These are phyloP conservation scores for Malbranchea cinnamomea DNA, from an alignment of 2,329 filamentous ascomycete species.

Conservation along the genomic window DNA sequence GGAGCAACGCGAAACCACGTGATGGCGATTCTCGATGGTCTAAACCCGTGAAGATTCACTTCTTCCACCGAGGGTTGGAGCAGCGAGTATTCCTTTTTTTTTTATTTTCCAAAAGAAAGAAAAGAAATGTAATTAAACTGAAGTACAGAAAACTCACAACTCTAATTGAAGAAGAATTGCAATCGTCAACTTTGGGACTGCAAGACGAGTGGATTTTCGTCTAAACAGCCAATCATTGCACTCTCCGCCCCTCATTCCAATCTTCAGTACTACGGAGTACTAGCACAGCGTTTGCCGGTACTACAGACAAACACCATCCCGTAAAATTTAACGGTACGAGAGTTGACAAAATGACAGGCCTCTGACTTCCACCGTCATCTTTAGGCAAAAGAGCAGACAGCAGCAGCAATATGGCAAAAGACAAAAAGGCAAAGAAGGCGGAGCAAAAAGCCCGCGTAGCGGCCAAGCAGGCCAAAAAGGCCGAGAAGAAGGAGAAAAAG, in stretches of 20 bases:
- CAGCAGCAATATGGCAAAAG: constrained; percentile 36
- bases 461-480: constrained; percentile 77
- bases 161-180: too few relatives aligned
- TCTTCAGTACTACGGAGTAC: too few relatives aligned
- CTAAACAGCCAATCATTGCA: too few relatives aligned
- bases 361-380: too few relatives aligned
- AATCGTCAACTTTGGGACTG: too few relatives aligned
- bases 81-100: background rate
- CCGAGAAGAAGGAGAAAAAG: constrained; percentile 61
- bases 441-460: constrained; percentile 42
- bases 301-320: too few relatives aligned
- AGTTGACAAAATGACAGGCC: too few relatives aligned
- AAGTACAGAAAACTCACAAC: too few relatives aligned
- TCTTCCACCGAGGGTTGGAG: background rate
- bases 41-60: background rate
- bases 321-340: too few relatives aligned
- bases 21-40: background rate
- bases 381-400: background rate
- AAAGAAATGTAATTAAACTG: background rate
- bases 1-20: background rate
- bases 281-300: too few relatives aligned
- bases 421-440: constrained; percentile 42
- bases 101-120: background rate
- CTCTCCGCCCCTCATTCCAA: too few relatives aligned
- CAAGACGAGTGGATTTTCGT: too few relatives aligned